A percentile compares a stretch with the other conserved stretches of the same genome.
Conservation (phyloP, 495 filamentous ascomycete genomes). For the Penicillium fimorum region DNA sequence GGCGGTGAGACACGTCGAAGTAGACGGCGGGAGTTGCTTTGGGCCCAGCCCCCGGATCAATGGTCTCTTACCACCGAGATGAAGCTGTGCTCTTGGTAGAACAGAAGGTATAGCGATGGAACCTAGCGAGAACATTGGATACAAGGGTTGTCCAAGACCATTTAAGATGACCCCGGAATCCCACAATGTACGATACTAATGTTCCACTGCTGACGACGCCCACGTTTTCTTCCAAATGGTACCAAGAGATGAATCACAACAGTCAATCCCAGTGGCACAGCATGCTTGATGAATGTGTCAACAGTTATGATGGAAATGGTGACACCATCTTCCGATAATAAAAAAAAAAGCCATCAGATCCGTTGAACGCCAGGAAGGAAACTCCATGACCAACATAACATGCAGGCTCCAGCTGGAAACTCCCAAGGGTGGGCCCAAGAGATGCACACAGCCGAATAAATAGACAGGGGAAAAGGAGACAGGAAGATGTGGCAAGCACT, state of each 20-base stretch:
- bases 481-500: constrained; percentile 32
- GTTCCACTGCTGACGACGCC: constrained; percentile 1
- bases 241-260: constrained; percentile 19
- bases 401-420: constrained; percentile 42
- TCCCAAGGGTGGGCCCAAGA: constrained; percentile 36
- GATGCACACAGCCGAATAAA: constrained; percentile 39
- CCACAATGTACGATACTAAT: neutral
- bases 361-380: constrained; percentile 44
- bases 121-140: neutral
- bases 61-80: constrained; percentile 10
- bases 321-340: constrained; percentile 35
- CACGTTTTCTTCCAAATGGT: constrained; percentile 9
- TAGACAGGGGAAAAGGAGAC: constrained; percentile 32
- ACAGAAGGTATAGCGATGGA: neutral
- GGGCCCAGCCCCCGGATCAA: constrained; percentile 15
- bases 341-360: constrained; percentile 45
- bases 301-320: constrained; percentile 42
- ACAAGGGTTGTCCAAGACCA: neutral
- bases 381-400: constrained; percentile 37
- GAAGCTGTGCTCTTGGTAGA: constrained; percentile 11
- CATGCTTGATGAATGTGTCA: constrained; percentile 47
- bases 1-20: constrained; percentile 17
- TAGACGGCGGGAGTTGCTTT: constrained; percentile 8
- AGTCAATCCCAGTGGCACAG: constrained; percentile 35
- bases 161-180: neutral